These are phyloP conservation scores for Pseudofabraea citricarpa DNA, from an alignment of 2,329 filamentous ascomycete genomes.

Conservation along the genomic window DNA sequence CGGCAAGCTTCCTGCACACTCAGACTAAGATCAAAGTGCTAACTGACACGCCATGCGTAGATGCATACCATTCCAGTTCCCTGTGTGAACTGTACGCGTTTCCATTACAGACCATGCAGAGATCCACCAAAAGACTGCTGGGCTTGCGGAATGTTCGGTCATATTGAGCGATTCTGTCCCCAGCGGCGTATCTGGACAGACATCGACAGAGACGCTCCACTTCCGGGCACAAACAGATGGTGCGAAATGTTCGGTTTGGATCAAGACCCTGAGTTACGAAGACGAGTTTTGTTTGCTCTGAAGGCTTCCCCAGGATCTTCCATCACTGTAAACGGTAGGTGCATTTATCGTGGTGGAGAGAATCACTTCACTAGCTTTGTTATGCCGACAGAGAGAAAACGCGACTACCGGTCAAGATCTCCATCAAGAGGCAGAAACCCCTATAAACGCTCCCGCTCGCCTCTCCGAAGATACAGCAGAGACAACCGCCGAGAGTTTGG, in stretches of 20 bases:
- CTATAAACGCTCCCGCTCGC: neutral
- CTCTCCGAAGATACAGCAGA: too few species aligned
- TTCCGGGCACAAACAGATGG: constrained; percentile 17
- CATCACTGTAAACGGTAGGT: constrained; percentile 16
- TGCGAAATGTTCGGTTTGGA: constrained; percentile 15
- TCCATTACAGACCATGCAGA: constrained; percentile 17
- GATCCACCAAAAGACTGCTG: constrained; percentile 12
- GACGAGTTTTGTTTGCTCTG: constrained; percentile 14
- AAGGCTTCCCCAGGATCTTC: constrained; percentile 16
- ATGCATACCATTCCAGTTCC: constrained; percentile 9
- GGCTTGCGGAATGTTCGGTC: constrained; percentile 11
- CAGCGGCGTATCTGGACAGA: constrained; percentile 4
- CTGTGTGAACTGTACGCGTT: constrained; percentile 17
- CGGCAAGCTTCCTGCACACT: too few species aligned
- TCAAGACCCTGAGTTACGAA: constrained; percentile 10
- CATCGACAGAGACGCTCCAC: constrained; percentile 6
- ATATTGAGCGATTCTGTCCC: constrained; percentile 20
- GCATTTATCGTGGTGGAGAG: constrained; percentile 18
- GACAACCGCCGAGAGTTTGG: too few species aligned
- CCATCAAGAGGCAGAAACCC: neutral
- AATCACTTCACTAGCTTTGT: constrained; percentile 7
- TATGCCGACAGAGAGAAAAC: constrained; percentile 1
- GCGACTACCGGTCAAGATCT: neutral
- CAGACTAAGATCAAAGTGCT: too few species aligned
- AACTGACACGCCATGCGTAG: too few species aligned